phyloP scores from a whole-genome alignment of 257 asterid species.

The Solanum pennellii region DNA sequence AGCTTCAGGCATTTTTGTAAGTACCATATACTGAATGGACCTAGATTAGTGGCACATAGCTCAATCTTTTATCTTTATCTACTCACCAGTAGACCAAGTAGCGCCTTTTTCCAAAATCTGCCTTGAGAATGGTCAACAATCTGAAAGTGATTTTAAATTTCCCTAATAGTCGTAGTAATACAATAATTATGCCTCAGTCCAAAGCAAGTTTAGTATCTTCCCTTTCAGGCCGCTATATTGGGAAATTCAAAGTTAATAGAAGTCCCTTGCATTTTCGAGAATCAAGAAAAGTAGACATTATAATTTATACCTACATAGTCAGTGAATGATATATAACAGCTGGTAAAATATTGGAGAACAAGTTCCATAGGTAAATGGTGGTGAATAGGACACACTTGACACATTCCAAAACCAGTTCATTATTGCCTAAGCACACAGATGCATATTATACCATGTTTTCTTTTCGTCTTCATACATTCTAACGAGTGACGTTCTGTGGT shows the following conservation, averaged over 20 bases:
- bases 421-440: background rate
- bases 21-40: constrained; percentile 6
- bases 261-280: background rate
- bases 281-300: background rate
- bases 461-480: background rate
- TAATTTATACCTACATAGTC: background rate
- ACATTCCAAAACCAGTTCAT: background rate
- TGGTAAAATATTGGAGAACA: background rate
- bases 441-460: background rate
- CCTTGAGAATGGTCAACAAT: background rate
- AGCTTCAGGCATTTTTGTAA: constrained; percentile 91
- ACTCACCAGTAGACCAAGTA: background rate
- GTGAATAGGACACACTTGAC: background rate
- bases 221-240: background rate
- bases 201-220: background rate
- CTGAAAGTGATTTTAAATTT: background rate
- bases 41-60: background rate
- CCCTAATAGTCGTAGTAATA: background rate
- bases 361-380: background rate
- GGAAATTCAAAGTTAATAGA: background rate
- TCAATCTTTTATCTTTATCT: background rate
- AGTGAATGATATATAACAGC: background rate
- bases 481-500: background rate
- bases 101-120: background rate
- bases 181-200: background rate